Conservation (phyloP, 208 protist genomes). For the Acanthamoeba sp. region DNA sequence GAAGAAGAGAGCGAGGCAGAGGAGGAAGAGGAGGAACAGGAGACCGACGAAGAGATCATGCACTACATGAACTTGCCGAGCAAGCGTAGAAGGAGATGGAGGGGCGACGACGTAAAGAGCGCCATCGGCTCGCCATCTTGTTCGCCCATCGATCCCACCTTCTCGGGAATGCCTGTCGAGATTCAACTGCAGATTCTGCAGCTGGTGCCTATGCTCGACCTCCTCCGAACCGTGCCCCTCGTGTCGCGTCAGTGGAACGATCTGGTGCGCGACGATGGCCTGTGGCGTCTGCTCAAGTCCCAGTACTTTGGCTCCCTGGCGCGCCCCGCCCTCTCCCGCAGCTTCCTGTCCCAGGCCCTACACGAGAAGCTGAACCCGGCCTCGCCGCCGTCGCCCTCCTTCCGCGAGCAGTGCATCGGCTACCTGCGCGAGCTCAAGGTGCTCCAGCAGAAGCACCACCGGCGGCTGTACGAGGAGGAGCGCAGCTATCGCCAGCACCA, state of each 20-base stretch:
- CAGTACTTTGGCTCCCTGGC: slow-evolving; percentile 13
- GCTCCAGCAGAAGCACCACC: slow-evolving; percentile 41
- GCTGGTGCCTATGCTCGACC: slow-evolving; percentile 48
- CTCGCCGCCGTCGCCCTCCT: neutral
- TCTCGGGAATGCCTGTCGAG: slow-evolving; percentile 14
- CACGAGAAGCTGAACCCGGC: neutral
- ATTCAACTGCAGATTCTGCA: slow-evolving; percentile 49
- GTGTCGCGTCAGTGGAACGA: slow-evolving; percentile 63
- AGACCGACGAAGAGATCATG: neutral
- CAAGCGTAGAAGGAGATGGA: neutral
- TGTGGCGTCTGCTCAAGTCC: slow-evolving; percentile 23
- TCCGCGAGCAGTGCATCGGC: slow-evolving; percentile 39
- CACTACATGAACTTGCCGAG: neutral
- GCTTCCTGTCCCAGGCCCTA: neutral
- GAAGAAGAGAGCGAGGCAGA: neutral
- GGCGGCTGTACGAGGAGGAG: slow-evolving; percentile 45
- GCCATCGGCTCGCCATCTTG: neutral
- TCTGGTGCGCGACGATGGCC: neutral
- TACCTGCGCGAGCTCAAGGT: slow-evolving; percentile 51
- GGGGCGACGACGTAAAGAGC: slow-evolving; percentile 24
- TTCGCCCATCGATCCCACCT: neutral
- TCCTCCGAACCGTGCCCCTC: slow-evolving; percentile 45
- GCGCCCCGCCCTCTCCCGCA: neutral
- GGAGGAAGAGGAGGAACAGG: neutral
- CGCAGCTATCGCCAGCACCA: slow-evolving; percentile 30